A percentile compares a stretch with the other conserved stretches of the same genome.
Conservation (phyloP, 2,329 filamentous ascomycete species). For the Graphilbum ipis-grandicollis region DNA sequence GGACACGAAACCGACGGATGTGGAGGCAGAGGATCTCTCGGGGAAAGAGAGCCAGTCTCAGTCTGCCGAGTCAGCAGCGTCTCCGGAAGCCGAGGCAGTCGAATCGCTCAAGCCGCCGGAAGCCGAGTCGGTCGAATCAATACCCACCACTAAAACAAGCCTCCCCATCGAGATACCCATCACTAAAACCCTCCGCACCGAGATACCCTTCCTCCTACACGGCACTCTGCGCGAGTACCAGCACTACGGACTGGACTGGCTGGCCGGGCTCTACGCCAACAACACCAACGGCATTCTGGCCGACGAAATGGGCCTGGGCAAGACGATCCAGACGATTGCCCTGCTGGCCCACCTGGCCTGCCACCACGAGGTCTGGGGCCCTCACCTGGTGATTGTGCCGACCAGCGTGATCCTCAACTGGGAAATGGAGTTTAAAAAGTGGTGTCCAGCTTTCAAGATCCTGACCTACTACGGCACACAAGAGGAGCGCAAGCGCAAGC, state of each 20-base stretch:
- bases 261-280: conserved; percentile 80
- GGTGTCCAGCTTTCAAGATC: conserved; percentile 95
- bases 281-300: conserved; percentile 91
- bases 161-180: no score
- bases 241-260: conserved; percentile 92
- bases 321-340: conserved; percentile 96
- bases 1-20: conserved; percentile 33
- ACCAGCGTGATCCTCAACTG: conserved; percentile 98
- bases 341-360: conserved; percentile 84
- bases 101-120: no score
- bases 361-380: conserved; percentile 82
- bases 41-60: no score
- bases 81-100: no score
- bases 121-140: no score
- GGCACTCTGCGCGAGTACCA: conserved; percentile 91
- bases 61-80: no score
- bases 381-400: conserved; percentile 87
- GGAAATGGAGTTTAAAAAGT: conserved; percentile 99
- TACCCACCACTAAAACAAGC: no score
- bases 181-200: no score
- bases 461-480: conserved; percentile 90
- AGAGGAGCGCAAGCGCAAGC: conserved; percentile 80
- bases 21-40: no score
- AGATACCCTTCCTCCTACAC: conserved; percentile 66
- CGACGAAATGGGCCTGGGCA: conserved; percentile 96